Evolutionary conservation across 306 rosid species (phyloP).

Genomic region (Boehmeria nivea): DNA sequence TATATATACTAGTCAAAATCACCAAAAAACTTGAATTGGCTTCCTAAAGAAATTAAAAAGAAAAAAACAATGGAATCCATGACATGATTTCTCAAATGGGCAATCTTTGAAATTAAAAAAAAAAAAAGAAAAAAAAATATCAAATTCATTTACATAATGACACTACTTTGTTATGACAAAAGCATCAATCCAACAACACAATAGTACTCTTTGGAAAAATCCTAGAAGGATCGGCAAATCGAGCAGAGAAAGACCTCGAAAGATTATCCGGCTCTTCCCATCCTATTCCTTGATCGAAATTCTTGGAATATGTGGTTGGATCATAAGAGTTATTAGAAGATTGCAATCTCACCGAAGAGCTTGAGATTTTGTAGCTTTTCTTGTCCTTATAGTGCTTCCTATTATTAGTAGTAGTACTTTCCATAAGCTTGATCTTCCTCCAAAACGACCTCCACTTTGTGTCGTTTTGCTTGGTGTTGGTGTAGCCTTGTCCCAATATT

Average conservation of each 20-base stretch:
- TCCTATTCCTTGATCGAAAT: conserved; percentile 51
- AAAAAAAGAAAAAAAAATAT: too few species aligned
- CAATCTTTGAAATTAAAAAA: too few species aligned
- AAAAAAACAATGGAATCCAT: too few species aligned
- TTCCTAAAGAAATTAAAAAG: too few species aligned
- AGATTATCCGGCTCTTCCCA: conserved; percentile 57
- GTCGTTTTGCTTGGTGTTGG: conserved; percentile 7
- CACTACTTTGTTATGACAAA: too few species aligned
- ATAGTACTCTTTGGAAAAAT: conserved; percentile 24
- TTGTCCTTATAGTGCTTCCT: conserved; percentile 27
- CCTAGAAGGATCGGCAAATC: conserved; percentile 57
- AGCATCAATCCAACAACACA: conserved; percentile 25
- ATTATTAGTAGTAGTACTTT: not conserved
- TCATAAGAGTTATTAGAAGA: conserved; percentile 32
- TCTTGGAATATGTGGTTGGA: conserved; percentile 42
- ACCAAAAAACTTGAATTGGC: too few species aligned
- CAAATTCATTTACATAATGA: too few species aligned
- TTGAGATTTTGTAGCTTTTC: not conserved
- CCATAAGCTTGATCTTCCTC: conserved; percentile 37
- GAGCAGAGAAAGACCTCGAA: conserved; percentile 60
- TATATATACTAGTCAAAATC: too few species aligned
- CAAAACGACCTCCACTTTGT: conserved; percentile 38
- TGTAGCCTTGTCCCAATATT: conserved; percentile 40
- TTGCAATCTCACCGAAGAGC: conserved; percentile 20
- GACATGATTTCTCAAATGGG: too few species aligned